Percentiles rank a stretch among this genome's conserved stretches.
phyloP scores from a whole-genome alignment of 1,284 basidiomycete species.

The Rhodofomes roseus region DNA sequence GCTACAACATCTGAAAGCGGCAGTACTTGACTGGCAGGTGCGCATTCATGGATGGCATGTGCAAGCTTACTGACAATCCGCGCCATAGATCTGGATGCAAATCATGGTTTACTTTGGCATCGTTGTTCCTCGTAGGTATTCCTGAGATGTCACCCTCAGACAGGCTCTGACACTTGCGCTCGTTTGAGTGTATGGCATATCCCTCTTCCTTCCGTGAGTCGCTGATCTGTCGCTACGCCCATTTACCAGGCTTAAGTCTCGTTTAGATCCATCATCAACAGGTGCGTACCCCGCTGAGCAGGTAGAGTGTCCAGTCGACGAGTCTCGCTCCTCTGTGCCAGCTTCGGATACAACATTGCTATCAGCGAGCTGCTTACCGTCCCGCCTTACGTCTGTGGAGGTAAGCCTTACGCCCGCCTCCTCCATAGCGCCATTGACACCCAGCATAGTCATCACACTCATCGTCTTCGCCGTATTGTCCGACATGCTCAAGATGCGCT shows the following conservation, averaged over 20 bases:
- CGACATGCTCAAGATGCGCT: conserved; percentile 54
- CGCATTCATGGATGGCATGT: not conserved
- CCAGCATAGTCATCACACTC: conserved; percentile 44
- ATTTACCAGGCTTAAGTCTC: not conserved
- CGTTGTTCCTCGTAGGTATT: conserved; percentile 49
- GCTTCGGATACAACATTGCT: conserved; percentile 53
- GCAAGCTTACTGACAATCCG: not conserved
- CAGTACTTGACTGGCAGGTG: conserved; percentile 64
- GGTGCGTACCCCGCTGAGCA: conserved; percentile 9
- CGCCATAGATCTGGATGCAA: conserved; percentile 44
- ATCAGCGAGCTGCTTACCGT: conserved; percentile 67
- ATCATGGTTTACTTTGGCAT: conserved; percentile 61
- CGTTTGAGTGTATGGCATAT: conserved; percentile 48
- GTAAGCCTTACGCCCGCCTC: conserved; percentile 32
- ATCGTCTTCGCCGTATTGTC: conserved; percentile 53
- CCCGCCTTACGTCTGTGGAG: conserved; percentile 62
- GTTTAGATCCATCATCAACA: not conserved
- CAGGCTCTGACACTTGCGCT: not conserved
- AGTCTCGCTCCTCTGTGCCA: conserved; percentile 13
- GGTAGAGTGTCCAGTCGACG: not conserved
- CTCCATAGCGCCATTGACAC: not conserved
- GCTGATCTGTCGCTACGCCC: not conserved
- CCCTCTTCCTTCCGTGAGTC: conserved; percentile 62
- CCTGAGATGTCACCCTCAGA: not conserved
- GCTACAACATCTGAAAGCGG: conserved; percentile 47